Conservation (phyloP, 1,284 basidiomycete genomes). For the Jaminaea rosea region DNA sequence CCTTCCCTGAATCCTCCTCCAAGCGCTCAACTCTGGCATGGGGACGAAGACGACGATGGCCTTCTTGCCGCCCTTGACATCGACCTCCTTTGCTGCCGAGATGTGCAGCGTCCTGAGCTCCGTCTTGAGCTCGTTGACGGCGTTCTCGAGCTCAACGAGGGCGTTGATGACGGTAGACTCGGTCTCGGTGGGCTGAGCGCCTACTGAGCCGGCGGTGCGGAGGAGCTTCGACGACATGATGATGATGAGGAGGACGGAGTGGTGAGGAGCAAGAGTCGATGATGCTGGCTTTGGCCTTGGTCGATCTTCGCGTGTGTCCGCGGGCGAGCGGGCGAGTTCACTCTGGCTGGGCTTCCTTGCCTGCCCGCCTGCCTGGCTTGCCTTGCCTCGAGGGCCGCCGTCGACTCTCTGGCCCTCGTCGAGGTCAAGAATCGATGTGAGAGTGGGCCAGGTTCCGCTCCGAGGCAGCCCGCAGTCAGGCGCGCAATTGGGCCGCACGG, state of each 20-base stretch:
- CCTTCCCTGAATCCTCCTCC: slow-evolving; percentile 97
- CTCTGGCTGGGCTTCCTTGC: no score
- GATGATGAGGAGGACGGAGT: background rate
- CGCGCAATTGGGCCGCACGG: no score
- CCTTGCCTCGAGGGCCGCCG: no score
- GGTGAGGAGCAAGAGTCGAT: background rate
- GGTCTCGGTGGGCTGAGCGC: slow-evolving; percentile 77
- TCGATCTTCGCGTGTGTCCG: no score
- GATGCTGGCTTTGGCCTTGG: no score
- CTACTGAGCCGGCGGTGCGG: slow-evolving; percentile 86
- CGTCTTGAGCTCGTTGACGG: slow-evolving; percentile 90
- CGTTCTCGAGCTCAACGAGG: slow-evolving; percentile 92
- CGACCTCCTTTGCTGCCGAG: slow-evolving; percentile 94
- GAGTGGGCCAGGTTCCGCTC: no score
- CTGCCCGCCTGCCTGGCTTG: background rate
- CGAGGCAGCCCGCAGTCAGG: no score
- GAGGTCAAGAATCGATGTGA: no score
- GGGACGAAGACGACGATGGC: slow-evolving; percentile 98
- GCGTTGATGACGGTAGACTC: slow-evolving; percentile 92
- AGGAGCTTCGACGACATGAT: slow-evolving; percentile 62
- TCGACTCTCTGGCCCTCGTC: no score
- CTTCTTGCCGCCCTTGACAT: slow-evolving; percentile 94
- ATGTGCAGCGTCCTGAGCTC: slow-evolving; percentile 95
- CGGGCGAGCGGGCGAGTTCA: no score
- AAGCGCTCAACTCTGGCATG: slow-evolving; percentile 93